Percentiles rank a stretch among this genome's conserved stretches.
Conservation (phyloP, 2,329 filamentous ascomycete genomes). For the Orbilia oligospora region DNA sequence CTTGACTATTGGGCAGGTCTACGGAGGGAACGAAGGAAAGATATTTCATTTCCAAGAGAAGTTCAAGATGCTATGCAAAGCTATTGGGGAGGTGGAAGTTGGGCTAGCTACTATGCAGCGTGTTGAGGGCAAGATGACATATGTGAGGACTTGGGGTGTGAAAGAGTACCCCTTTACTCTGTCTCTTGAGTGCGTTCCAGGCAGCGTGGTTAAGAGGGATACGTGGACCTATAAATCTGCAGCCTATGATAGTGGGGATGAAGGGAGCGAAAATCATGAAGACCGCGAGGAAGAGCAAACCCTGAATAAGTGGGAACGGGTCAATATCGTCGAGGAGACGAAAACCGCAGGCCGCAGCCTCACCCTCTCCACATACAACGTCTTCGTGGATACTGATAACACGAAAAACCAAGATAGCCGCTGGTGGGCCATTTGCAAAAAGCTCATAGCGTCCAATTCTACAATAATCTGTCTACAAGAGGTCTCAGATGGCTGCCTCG, state of each 20-base stretch:
- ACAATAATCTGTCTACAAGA: constrained; percentile 73
- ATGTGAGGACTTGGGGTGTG: constrained; percentile 63
- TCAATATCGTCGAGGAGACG: background rate
- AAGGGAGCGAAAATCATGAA: constrained; percentile 64
- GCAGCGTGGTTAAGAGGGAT: constrained; percentile 32
- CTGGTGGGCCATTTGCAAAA: constrained; percentile 65
- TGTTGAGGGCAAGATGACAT: constrained; percentile 71
- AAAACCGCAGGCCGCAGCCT: constrained; percentile 61
- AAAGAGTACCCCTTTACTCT: constrained; percentile 38
- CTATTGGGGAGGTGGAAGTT: constrained; percentile 59
- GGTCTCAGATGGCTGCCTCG: constrained; percentile 76
- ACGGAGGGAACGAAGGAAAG: constrained; percentile 67
- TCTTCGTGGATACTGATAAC: constrained; percentile 68
- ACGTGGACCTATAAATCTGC: constrained; percentile 28
- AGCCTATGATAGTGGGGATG: background rate
- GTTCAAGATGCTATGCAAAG: constrained; percentile 52
- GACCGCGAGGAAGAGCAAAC: constrained; percentile 29
- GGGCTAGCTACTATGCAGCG: constrained; percentile 61
- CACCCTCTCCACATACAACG: constrained; percentile 68
- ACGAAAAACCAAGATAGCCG: constrained; percentile 66
- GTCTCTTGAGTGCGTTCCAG: constrained; percentile 34
- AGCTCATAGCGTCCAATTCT: constrained; percentile 65
- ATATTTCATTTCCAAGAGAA: constrained; percentile 26
- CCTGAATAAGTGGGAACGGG: constrained; percentile 63
- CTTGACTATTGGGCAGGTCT: constrained; percentile 74